Evolutionary conservation across 208 protist genomes (phyloP).

Genomic region (Trypanosoma mega): DNA sequence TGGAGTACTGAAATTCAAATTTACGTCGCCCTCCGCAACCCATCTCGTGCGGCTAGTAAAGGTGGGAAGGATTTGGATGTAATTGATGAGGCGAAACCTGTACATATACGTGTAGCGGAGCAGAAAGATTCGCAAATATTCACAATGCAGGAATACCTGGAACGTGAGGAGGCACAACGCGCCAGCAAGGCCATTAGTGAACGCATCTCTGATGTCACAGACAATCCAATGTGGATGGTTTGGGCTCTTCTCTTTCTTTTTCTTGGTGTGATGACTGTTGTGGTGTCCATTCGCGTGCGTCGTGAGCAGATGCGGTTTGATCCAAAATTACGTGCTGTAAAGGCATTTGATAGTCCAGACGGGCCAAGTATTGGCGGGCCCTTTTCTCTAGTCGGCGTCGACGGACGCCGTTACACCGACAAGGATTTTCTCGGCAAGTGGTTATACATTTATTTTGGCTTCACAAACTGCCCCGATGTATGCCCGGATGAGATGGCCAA

Average conservation of each 20-base stretch:
- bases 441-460: slow-evolving; percentile 96
- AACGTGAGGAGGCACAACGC: slow-evolving; percentile 56
- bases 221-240: slow-evolving; percentile 82
- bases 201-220: slow-evolving; percentile 52
- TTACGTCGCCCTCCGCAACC: not conserved
- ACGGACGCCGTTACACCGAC: slow-evolving; percentile 64
- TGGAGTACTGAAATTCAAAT: not conserved
- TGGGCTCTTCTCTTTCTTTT: slow-evolving; percentile 60
- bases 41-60: slow-evolving; percentile 38
- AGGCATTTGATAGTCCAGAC: slow-evolving; percentile 62
- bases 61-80: slow-evolving; percentile 74
- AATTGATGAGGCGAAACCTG: slow-evolving; percentile 56
- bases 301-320: slow-evolving; percentile 81
- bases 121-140: slow-evolving; percentile 76
- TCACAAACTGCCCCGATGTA: slow-evolving; percentile 96
- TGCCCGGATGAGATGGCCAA: slow-evolving; percentile 96
- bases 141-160: slow-evolving; percentile 79
- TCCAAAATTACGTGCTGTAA: slow-evolving; percentile 66
- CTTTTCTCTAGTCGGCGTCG: slow-evolving; percentile 57
- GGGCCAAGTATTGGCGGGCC: slow-evolving; percentile 79
- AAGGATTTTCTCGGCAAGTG: slow-evolving; percentile 90
- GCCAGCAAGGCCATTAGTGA: slow-evolving; percentile 40
- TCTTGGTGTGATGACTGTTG: slow-evolving; percentile 55
- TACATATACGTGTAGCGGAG: slow-evolving; percentile 74
- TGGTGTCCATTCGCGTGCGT: slow-evolving; percentile 73